Evolutionary conservation across 2,329 filamentous ascomycete species (phyloP), one percentile per base, ranked within the genome.

Genomic region (Paraconiothyrium brasiliense): DNA sequence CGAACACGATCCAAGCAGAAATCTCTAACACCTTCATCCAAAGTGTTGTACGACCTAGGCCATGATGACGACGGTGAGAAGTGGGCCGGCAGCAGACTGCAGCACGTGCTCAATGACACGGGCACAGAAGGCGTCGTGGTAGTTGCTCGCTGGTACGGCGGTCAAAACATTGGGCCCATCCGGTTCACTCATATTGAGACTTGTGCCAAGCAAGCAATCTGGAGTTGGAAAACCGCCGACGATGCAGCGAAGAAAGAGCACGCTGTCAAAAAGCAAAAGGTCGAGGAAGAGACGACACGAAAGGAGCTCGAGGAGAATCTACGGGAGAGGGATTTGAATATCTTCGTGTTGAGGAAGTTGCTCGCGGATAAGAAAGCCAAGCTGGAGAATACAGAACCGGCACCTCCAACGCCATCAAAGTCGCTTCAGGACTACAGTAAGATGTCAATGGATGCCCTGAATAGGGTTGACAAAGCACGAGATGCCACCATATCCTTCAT

Each of bases 121-220:
- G 71, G 80, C 20, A 79, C 81, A 14, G 73, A 76, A 47, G 85
- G 85, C 24, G 71, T 76, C 1, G 77, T 85, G 24, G 82, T 86
- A 5, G 85, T 87, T 9, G 85, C 84, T 41, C 69, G 85, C 16
- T 86, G 84, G 84, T 86, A 84, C 65, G 84, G 85, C 2, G 85
- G 85, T 0, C 76, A 82, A 3, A 79, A 85, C 67, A 78, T 87
- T 10, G 85, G 85, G 0, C 84, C 84, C 1, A 79, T 84, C 16
- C 71, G 85, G 16, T 87, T 86, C 63, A 80, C 78, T 54, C 84
- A 86, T 61, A 84, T 87, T 32, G 83, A 85, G 67, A 80, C 73
- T 27, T 79, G 74, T 35, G 84, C 84, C 2, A 78, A 79, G 59
- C 81, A 82, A 58, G 84, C 84, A 1, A 79, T 86, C 20, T 68